Base-by-base conservation (phyloP, 371 early-diverging fungal genomes). In the Umbelopsis sp. region DNA sequence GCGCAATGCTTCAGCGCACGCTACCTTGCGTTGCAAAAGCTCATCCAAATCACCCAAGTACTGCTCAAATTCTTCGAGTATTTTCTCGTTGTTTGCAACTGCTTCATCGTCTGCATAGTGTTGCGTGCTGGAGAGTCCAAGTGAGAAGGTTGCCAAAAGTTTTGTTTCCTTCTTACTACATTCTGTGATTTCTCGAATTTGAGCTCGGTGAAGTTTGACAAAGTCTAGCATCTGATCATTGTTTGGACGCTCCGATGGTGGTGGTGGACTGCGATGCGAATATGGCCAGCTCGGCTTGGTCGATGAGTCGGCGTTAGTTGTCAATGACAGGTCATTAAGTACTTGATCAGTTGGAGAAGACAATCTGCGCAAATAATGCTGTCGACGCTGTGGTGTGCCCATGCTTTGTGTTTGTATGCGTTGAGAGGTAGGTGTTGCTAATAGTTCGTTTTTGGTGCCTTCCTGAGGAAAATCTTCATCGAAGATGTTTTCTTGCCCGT, bases 111-210 rank as follows among this genome's bases (percentile, higher is more conserved):
- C 72, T 9, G 45, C 44, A 44, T 73, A 67, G 20, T 75, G 73
- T n/a, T 70, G 67, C 70, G 74, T 72, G 12, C 72, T 75, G 11
- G 76, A 66, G n/a, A 83, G 44, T 8, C 75, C 75, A 25, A 86
- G 50, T 44, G 93, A 87, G 52, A 94, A 81, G 38, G 89, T 87
- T 51, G 90, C 89, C 11, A 95, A 77, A 65, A 96, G 78, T 74
- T 87, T 89, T 66, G 91, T 91, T 78, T 98, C 97, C 41, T 83
- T 80, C 66, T 89, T 88, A 22, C 89, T 83, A 48, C 88, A 80
- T 44, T 95, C 96, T 18, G 91, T 89, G 20, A 91, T 77, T 45
- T 92, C 87, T 44, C 91, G 87, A 52, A 97, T 82, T 74, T 94
- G 92, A 35, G 86, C 81, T 3, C 95, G 87, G 71, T 96, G 97